Evolutionary conservation across 2,329 filamentous ascomycete genomes (phyloP).

Genomic region (Trichoderma gracile): DNA sequence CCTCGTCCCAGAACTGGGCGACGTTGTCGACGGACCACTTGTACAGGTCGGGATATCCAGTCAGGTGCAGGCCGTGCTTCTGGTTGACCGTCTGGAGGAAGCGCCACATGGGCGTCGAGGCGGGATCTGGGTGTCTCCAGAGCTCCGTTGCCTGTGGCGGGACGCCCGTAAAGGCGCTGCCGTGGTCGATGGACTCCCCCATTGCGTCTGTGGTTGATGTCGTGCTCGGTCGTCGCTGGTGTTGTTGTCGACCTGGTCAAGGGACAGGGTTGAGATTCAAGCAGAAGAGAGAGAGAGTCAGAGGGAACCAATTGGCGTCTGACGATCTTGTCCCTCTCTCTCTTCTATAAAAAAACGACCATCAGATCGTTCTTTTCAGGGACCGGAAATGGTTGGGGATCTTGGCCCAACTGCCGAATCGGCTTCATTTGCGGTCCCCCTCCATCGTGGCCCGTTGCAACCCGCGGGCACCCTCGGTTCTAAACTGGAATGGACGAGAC

Average conservation of each 20-base stretch:
- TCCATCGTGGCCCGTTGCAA: conserved; percentile 19
- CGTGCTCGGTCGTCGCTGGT: not conserved
- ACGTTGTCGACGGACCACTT: conserved; percentile 81
- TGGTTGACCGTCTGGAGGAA: conserved; percentile 71
- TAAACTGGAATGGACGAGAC: conserved; percentile 11
- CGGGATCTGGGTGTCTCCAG: conserved; percentile 70
- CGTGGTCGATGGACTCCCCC: conserved; percentile 22
- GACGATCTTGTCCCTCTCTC: not conserved
- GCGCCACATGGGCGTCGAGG: conserved; percentile 67
- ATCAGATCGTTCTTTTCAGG: conserved; percentile 13
- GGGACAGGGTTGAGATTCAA: not conserved
- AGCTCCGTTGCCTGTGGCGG: conserved; percentile 40
- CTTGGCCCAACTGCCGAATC: conserved; percentile 20
- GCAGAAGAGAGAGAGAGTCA: not conserved
- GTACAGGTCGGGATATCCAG: conserved; percentile 74
- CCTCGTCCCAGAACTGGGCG: conserved; percentile 77
- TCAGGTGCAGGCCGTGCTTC: conserved; percentile 63
- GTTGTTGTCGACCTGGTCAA: not conserved
- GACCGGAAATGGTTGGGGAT: conserved; percentile 20
- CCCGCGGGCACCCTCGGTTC: conserved; percentile 17
- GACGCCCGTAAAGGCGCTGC: not conserved
- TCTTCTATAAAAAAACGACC: not conserved
- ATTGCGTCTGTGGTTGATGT: not conserved
- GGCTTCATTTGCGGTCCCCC: conserved; percentile 20
- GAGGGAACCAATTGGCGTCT: not conserved